phyloP scores from a whole-genome alignment of 2,329 filamentous ascomycete species.

The Fusarium dlaminii region DNA sequence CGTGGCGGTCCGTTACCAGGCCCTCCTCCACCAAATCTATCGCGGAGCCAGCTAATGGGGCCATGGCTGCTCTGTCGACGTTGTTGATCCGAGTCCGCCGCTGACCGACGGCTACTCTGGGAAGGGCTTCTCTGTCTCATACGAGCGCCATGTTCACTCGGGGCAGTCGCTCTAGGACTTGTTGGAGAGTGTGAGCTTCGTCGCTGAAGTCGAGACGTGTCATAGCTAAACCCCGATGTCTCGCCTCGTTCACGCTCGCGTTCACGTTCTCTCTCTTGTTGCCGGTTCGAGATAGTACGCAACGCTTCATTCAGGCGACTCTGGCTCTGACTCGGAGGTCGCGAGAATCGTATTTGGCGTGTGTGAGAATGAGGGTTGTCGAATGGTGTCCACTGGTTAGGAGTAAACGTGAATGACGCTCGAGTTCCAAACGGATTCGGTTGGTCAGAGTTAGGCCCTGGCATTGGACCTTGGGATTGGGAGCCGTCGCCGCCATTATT shows the following conservation, averaged over 20 bases:
- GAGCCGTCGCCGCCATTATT: conserved; percentile 3
- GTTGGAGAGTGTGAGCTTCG: conserved; percentile 53
- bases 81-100: conserved; percentile 44
- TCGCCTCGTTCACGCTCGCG: conserved; percentile 35
- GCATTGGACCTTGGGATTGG: conserved; percentile 15
- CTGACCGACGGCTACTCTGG: conserved; percentile 46
- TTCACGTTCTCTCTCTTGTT: conserved; percentile 39
- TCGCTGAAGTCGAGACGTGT: conserved; percentile 49
- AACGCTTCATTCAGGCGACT: conserved; percentile 46
- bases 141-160: conserved; percentile 45
- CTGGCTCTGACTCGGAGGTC: conserved; percentile 43
- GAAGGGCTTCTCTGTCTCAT: conserved; percentile 54
- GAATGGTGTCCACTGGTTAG: conserved; percentile 1
- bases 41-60: conserved; percentile 57
- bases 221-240: conserved; percentile 44
- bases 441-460: conserved; percentile 16
- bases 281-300: conserved; percentile 43
- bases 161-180: conserved; percentile 44
- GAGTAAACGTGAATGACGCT: not conserved
- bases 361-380: conserved; percentile 5
- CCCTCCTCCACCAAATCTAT: conserved; percentile 50
- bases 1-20: conserved; percentile 42
- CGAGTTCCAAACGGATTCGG: conserved; percentile 11
- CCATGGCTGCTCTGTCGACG: conserved; percentile 46
- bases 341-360: conserved; percentile 30